phyloP scores from a whole-genome alignment of 1,139 yeast genomes.

The Yamadazyma triangularis region DNA sequence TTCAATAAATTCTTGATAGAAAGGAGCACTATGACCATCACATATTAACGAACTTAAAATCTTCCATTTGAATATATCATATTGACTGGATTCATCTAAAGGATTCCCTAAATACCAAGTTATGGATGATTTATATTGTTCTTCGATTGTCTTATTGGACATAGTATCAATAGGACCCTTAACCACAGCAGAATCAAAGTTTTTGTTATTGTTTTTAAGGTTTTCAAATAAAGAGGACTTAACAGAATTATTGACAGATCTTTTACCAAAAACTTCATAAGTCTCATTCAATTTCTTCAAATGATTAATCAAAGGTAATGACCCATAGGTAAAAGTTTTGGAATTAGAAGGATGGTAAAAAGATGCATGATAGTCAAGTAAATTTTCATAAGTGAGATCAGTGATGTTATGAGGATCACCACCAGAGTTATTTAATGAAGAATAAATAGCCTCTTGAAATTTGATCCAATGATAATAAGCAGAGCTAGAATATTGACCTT shows the following conservation, averaged over 20 bases:
- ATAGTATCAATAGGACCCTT: constrained; percentile 84
- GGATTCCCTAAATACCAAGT: constrained; percentile 88
- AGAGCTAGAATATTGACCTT: constrained; percentile 91
- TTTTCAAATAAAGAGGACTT: constrained; percentile 24
- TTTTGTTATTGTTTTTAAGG: neutral
- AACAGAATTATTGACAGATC: constrained; percentile 23
- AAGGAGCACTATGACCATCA: constrained; percentile 91
- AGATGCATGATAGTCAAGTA: constrained; percentile 65
- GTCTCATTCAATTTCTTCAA: constrained; percentile 53
- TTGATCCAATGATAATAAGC: constrained; percentile 80
- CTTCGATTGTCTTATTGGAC: constrained; percentile 53
- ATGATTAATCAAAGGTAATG: constrained; percentile 60
- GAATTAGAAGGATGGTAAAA: constrained; percentile 92
- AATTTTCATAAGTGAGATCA: constrained; percentile 65
- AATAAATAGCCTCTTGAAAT: constrained; percentile 81
- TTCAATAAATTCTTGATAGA: constrained; percentile 81
- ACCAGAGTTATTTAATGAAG: constrained; percentile 83
- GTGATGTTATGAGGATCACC: constrained; percentile 90
- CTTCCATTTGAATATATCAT: constrained; percentile 70
- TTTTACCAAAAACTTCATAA: constrained; percentile 51
- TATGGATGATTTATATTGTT: constrained; percentile 73
- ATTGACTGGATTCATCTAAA: constrained; percentile 44
- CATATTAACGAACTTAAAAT: constrained; percentile 67
- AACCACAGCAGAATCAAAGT: constrained; percentile 14
- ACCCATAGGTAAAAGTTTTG: constrained; percentile 83